Evolutionary conservation across 2,329 filamentous ascomycete genomes (phyloP).

Genomic region (Sporothrix brunneoviolacea): DNA sequence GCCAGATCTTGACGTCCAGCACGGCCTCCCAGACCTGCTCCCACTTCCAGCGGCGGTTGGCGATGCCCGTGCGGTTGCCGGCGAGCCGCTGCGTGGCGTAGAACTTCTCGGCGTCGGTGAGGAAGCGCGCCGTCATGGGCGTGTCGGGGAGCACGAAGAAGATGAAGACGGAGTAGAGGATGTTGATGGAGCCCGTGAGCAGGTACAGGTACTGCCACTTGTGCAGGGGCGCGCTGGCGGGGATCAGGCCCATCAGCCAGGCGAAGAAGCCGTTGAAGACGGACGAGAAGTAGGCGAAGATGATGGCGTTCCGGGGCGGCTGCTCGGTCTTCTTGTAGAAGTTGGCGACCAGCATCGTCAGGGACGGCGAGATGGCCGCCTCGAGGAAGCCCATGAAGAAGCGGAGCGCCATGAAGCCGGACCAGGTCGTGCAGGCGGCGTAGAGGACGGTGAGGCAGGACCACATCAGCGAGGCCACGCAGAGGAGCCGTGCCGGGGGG

Average conservation of each 20-base stretch:
- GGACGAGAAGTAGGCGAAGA: conserved; percentile 17
- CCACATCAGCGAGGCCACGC: conserved; percentile 24
- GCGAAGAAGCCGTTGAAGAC: conserved; percentile 24
- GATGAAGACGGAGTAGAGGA: conserved; percentile 24
- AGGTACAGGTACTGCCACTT: conserved; percentile 22
- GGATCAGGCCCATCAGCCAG: conserved; percentile 29
- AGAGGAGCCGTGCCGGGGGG: conserved; percentile 24
- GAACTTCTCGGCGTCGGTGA: conserved; percentile 21
- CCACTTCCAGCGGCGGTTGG: conserved; percentile 24
- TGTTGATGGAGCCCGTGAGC: conserved; percentile 29
- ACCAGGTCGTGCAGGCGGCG: conserved; percentile 23
- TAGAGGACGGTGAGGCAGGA: conserved; percentile 25
- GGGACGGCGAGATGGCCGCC: conserved; percentile 25
- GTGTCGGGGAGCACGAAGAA: conserved; percentile 20
- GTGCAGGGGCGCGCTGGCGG: conserved; percentile 13
- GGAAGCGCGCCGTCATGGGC: conserved; percentile 18
- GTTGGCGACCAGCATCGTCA: conserved; percentile 27
- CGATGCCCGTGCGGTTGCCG: conserved; percentile 29
- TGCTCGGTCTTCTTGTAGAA: conserved; percentile 24
- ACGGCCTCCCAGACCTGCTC: conserved; percentile 28
- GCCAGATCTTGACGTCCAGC: conserved; percentile 25
- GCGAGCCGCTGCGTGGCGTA: conserved; percentile 26
- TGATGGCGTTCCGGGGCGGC: conserved; percentile 9
- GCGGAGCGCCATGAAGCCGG: conserved; percentile 25
- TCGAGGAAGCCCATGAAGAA: conserved; percentile 27